Percentiles rank a stretch among this genome's conserved stretches.
Conservation (phyloP, 73 alveolate genomes). For the Halteria grandinella region DNA sequence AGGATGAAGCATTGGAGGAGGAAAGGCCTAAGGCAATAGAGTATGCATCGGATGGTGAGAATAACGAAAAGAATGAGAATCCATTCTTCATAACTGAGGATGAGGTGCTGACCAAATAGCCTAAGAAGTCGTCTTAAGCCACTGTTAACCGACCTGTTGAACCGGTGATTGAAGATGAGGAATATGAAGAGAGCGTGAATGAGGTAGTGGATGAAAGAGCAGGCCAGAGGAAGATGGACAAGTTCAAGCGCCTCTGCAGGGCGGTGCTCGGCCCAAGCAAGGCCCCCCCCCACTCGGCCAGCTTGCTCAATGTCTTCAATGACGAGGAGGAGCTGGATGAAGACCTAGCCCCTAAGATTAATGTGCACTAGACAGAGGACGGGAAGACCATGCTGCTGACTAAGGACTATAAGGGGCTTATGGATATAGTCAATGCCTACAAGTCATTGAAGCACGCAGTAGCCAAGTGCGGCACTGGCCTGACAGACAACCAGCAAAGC, state of each 20-base stretch:
- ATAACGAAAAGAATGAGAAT: constrained; percentile 32
- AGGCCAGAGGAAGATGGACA: constrained; percentile 46
- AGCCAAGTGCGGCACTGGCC: constrained; percentile 22
- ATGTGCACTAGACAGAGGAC: too few species aligned
- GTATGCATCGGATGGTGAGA: constrained; percentile 31
- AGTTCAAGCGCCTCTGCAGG: constrained; percentile 40
- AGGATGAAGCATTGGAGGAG: constrained; percentile 41
- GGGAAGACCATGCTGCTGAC: too few species aligned
- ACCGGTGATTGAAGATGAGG: background rate
- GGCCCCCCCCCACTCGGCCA: too few species aligned
- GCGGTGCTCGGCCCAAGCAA: constrained; percentile 20
- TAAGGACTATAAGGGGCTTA: constrained; percentile 22
- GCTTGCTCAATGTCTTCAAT: too few species aligned
- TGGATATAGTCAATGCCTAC: constrained; percentile 50
- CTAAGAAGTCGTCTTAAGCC: background rate
- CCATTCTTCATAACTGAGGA: constrained; percentile 53
- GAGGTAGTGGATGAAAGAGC: constrained; percentile 39
- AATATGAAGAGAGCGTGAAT: background rate
- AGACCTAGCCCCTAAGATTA: too few species aligned
- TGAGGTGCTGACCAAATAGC: constrained; percentile 15
- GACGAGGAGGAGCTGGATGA: too few species aligned
- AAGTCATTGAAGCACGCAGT: constrained; percentile 47
- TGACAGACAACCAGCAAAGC: constrained; percentile 8
- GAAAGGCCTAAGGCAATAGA: too few species aligned
- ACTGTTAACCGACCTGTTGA: background rate